A percentile compares a stretch with the other conserved stretches of the same genome.
phyloP scores from a whole-genome alignment of 768 basidiomycete genomes.

The Trametes meyenii region DNA sequence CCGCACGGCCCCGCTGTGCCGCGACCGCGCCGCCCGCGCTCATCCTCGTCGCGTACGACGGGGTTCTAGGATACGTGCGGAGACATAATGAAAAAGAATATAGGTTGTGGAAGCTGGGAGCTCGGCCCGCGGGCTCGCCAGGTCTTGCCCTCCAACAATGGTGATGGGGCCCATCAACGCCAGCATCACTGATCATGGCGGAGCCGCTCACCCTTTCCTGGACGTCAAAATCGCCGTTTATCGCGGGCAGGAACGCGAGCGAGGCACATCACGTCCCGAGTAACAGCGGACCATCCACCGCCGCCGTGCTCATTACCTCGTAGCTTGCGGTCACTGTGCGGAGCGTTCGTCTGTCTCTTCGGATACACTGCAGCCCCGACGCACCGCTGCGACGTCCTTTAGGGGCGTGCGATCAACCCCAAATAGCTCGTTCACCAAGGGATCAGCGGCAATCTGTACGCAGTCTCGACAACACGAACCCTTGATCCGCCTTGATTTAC shows the following conservation, averaged over 20 bases:
- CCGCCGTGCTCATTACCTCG: background rate
- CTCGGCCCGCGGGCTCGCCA: conserved; percentile 9
- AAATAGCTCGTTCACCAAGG: conserved; percentile 4
- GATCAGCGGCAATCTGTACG: conserved; percentile 22
- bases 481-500: conserved; percentile 23
- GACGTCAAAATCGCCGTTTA: conserved; percentile 2
- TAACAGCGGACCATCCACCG: background rate
- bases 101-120: background rate
- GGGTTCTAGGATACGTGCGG: background rate
- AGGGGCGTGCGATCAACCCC: conserved; percentile 2
- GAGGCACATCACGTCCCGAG: background rate
- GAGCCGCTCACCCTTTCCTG: conserved; percentile 13
- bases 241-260: conserved; percentile 1
- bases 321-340: background rate
- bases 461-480: conserved; percentile 17
- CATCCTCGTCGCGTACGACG: background rate
- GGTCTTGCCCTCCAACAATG: conserved; percentile 18
- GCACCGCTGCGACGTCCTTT: background rate
- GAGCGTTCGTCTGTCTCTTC: background rate
- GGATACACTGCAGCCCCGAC: background rate
- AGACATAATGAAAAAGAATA: background rate
- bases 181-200: conserved; percentile 21
- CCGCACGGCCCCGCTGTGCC: conserved; percentile 14
- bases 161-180: conserved; percentile 22
- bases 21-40: background rate